Conservation (phyloP, 1,284 basidiomycete species). For the Grifola frondosa region DNA sequence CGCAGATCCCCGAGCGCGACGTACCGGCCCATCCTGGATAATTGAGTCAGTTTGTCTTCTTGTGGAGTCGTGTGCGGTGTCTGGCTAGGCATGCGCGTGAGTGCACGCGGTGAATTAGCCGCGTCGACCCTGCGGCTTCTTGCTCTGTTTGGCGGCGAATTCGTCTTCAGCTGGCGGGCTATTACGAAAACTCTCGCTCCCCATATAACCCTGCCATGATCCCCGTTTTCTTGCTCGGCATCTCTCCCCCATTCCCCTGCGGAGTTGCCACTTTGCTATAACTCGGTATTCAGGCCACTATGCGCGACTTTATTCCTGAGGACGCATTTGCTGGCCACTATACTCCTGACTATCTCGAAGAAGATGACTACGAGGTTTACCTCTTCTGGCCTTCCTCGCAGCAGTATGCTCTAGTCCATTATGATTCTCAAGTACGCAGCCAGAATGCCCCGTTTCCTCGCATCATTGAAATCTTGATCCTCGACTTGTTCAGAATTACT, state of each 20-base stretch:
- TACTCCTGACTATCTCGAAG: conserved; percentile 1
- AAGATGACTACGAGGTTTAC: conserved; percentile 15
- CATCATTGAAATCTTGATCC: neutral
- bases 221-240: conserved; percentile 1
- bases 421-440: conserved; percentile 2
- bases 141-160: conserved; percentile 9
- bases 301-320: conserved; percentile 12
- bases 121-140: conserved; percentile 16
- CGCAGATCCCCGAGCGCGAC: too few species aligned
- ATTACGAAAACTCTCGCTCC: conserved; percentile 12
- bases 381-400: conserved; percentile 11
- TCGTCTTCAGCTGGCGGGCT: conserved; percentile 4
- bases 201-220: conserved; percentile 10
- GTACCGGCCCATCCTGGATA: too few species aligned
- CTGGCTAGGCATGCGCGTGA: too few species aligned
- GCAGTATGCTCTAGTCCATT: too few species aligned
- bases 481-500: neutral
- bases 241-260: conserved; percentile 1
- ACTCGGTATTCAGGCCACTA: neutral
- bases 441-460: neutral
- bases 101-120: too few species aligned
- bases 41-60: too few species aligned
- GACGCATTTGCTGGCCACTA: conserved; percentile 1
- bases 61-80: too few species aligned
- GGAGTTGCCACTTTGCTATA: neutral